Percentiles rank a stretch among this genome's conserved stretches.
Evolutionary conservation across 169 alveolate species (phyloP).

Genomic region (Plasmodium berghei): DNA sequence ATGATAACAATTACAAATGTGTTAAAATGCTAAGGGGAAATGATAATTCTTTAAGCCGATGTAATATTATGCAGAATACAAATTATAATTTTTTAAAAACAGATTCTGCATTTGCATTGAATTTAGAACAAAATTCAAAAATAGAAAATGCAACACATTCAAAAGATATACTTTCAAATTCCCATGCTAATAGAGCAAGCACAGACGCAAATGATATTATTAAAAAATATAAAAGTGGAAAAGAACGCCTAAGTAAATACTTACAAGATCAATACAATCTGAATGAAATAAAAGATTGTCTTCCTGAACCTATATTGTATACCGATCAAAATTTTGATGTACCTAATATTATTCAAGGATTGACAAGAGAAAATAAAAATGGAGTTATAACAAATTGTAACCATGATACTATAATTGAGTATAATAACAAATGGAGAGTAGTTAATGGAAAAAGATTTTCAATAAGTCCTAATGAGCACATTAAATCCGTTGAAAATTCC

Average conservation of each 20-base stretch:
- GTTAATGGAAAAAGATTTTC: slow-evolving; percentile 52
- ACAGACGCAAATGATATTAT: neutral
- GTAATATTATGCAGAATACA: too few relatives aligned
- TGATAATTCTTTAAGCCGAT: too few relatives aligned
- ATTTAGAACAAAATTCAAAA: neutral
- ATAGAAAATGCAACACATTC: neutral
- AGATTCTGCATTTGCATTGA: too few relatives aligned
- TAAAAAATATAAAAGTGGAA: neutral
- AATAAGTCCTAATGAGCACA: slow-evolving; percentile 42
- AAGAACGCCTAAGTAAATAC: slow-evolving; percentile 28
- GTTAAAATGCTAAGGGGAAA: too few relatives aligned
- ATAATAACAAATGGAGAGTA: slow-evolving; percentile 71
- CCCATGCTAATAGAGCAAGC: neutral
- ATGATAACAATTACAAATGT: too few relatives aligned
- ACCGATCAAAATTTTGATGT: slow-evolving; percentile 37
- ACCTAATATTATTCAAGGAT: slow-evolving; percentile 64
- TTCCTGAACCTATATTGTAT: slow-evolving; percentile 53
- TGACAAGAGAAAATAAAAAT: slow-evolving; percentile 50
- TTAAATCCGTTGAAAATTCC: slow-evolving; percentile 57
- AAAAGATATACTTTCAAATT: neutral
- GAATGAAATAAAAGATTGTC: slow-evolving; percentile 44
- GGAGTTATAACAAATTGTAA: slow-evolving; percentile 62
- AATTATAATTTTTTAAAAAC: too few relatives aligned
- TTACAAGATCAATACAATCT: slow-evolving; percentile 23
- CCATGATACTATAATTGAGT: slow-evolving; percentile 73